Conservation (phyloP, 345 rosid species). For the Eucalyptus rudis region DNA sequence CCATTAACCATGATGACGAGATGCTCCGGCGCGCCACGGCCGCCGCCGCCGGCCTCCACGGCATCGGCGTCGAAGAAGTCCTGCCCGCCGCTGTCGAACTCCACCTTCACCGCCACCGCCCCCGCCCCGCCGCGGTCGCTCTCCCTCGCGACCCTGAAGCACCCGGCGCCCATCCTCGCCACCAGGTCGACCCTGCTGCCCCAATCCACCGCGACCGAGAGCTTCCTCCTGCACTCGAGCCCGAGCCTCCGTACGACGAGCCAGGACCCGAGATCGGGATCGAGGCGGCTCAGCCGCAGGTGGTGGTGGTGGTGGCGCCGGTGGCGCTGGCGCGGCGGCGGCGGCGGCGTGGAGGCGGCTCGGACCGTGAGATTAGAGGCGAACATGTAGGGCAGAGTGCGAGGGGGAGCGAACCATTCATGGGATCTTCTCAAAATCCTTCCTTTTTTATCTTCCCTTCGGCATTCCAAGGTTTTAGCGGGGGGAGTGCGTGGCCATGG, state of each 20-base stretch:
- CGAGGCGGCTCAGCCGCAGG: background rate
- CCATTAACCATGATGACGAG: slow-evolving; percentile 88
- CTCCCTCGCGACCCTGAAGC: slow-evolving; percentile 22
- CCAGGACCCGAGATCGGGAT: background rate
- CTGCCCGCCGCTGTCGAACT: slow-evolving; percentile 57
- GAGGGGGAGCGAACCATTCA: background rate
- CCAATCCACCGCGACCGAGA: background rate
- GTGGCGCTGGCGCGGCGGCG: background rate
- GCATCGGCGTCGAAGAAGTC: slow-evolving; percentile 32
- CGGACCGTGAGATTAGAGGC: background rate
- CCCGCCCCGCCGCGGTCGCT: background rate
- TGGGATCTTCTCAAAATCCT: background rate
- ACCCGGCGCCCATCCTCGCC: slow-evolving; percentile 25
- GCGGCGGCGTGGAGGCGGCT: background rate
- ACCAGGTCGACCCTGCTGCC: slow-evolving; percentile 22
- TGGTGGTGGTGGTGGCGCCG: background rate
- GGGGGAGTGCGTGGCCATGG: background rate
- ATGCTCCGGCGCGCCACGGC: slow-evolving; percentile 37
- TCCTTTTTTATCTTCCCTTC: background rate
- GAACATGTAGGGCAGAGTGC: background rate
- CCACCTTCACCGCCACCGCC: slow-evolving; percentile 13
- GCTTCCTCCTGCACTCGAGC: background rate
- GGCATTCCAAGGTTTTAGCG: too few species aligned
- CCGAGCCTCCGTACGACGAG: background rate
- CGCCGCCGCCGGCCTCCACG: background rate